Base-by-base conservation (phyloP, 257 asterid genomes). In the Striga asiatica region DNA sequence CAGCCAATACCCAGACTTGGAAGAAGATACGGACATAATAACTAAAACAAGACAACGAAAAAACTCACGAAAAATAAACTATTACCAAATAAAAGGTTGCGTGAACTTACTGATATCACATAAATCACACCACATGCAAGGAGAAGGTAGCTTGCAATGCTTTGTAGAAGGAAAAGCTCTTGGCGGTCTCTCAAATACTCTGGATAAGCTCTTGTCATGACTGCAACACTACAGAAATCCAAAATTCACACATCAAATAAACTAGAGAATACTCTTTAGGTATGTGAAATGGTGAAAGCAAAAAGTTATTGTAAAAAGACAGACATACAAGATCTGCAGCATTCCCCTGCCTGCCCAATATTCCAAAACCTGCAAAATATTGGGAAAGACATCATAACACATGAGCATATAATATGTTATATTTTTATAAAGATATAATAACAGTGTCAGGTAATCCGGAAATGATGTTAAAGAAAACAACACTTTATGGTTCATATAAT, bases 141-240 rank as follows among this genome's bases (percentile, higher is more conserved):
- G 54, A 91, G 94, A 25, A 80, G 59, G 84, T 91, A 91, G 78
- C 97, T 67, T 22, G 98, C 69, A 37, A 91, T 74, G 70, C 94
- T 79, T 77, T 81, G 98, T 48, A 91, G 76, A 56, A 91, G 93
- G 67, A 80, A 76, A 60, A 87, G 78, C 63, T 74, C 89, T 46
- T 67, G 68, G 37, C 55, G 81, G 66, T 79, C 34, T 67, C 66
- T 78, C 67, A 72, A 42, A 62, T 76, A 76, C 71, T 78, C 89
- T 18, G 97, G 94, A 61, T 80, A 91, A 59, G 98, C 98, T 78
- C 95, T 78, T 54, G 98, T 91, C 98, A 91, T 87, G 56, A 91
- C 98, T 35, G 97, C 98, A 71, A 86, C 98, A 62, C 98, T 91
- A 71, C 56, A 64, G 58, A 69, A 65, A 54, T 41, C 31, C 51